Percentiles rank a stretch among this genome's conserved stretches.
phyloP scores from a whole-genome alignment of 2,329 filamentous ascomycete species.

The Penicillium expansum region DNA sequence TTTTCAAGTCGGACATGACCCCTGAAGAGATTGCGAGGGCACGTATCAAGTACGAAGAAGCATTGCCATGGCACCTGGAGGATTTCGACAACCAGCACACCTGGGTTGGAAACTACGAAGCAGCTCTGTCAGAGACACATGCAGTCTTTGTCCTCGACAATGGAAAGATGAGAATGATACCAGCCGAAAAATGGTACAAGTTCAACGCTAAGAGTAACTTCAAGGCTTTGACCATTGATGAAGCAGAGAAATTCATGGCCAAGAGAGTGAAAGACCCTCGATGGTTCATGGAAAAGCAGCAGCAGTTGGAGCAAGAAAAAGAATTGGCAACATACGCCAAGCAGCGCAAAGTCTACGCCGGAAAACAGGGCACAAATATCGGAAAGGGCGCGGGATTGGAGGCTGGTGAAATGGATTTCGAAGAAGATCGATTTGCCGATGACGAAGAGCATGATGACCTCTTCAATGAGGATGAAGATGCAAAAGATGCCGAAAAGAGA shows the following conservation, averaged over 20 bases:
- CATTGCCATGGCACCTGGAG: slow-evolving; percentile 92
- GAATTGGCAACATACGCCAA: slow-evolving; percentile 57
- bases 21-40: slow-evolving; percentile 67
- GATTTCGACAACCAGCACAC: slow-evolving; percentile 94
- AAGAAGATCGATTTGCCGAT: slow-evolving; percentile 76
- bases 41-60: slow-evolving; percentile 81
- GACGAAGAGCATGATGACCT: slow-evolving; percentile 76
- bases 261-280: slow-evolving; percentile 73
- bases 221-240: slow-evolving; percentile 73
- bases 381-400: slow-evolving; percentile 52
- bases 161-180: slow-evolving; percentile 76
- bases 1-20: slow-evolving; percentile 75
- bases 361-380: slow-evolving; percentile 45
- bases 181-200: slow-evolving; percentile 94
- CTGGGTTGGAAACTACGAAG: slow-evolving; percentile 89
- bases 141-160: slow-evolving; percentile 76
- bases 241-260: slow-evolving; percentile 79
- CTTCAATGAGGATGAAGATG: slow-evolving; percentile 80
- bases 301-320: slow-evolving; percentile 53
- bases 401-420: slow-evolving; percentile 65
- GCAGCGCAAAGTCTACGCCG: slow-evolving; percentile 46
- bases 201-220: slow-evolving; percentile 57
- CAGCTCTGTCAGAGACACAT: slow-evolving; percentile 75
- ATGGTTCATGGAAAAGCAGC: slow-evolving; percentile 70
- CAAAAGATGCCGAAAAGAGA: slow-evolving; percentile 67